Conservation (phyloP, 805 yeast species). For the Cyberlindnera meyerae region DNA sequence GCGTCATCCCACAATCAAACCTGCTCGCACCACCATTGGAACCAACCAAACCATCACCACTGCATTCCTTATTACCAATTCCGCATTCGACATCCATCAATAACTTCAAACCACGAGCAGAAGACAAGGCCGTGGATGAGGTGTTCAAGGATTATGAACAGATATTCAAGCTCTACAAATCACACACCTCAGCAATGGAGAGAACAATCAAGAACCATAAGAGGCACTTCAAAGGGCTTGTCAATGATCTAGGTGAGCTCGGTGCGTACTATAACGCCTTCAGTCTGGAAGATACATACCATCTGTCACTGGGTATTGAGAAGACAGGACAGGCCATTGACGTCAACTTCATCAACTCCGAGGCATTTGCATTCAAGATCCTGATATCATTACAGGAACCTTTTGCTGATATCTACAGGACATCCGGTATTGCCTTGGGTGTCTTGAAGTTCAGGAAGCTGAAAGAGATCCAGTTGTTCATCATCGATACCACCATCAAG, state of each 20-base stretch:
- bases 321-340: constrained; percentile 85
- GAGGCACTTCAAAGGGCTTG: constrained; percentile 45
- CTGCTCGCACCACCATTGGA: constrained; percentile 57
- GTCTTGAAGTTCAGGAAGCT: constrained; percentile 58
- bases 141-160: constrained; percentile 25
- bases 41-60: constrained; percentile 51
- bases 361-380: constrained; percentile 34
- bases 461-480: constrained; percentile 47
- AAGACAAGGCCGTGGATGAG: constrained; percentile 13
- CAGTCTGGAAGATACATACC: constrained; percentile 40
- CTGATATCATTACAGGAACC: constrained; percentile 36
- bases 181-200: constrained; percentile 19
- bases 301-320: constrained; percentile 60
- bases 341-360: constrained; percentile 52
- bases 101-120: constrained; percentile 23
- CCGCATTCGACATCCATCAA: constrained; percentile 41
- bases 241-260: constrained; percentile 66
- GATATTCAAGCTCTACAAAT: constrained; percentile 22
- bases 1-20: constrained; percentile 46
- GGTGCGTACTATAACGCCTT: constrained; percentile 67
- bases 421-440: constrained; percentile 30
- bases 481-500: constrained; percentile 35
- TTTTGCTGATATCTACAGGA: constrained; percentile 30
- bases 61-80: constrained; percentile 58
- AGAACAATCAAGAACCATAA: constrained; percentile 24